Conservation (phyloP, 345 rosid genomes). For the Corchorus olitorius region DNA sequence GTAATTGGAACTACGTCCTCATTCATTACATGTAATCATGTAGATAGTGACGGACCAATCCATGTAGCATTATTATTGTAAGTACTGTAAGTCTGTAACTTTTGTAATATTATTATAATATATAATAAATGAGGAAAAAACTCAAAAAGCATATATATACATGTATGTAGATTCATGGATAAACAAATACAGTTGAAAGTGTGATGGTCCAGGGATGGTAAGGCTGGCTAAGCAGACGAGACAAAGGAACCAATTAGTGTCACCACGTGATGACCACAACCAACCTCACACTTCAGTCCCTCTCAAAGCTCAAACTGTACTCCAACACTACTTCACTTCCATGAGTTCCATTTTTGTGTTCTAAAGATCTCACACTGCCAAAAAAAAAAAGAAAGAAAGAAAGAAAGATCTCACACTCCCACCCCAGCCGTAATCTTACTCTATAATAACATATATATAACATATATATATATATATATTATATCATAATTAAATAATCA, state of each 20-base stretch:
- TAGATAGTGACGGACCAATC: not conserved
- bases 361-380: not conserved
- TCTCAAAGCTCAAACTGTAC: not conserved
- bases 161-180: no score
- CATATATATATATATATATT: no score
- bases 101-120: no score
- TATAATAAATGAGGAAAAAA: not conserved
- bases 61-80: no score
- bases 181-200: no score
- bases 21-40: not conserved
- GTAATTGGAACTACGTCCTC: not conserved
- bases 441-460: no score
- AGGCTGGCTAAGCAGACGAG: conserved; percentile 10
- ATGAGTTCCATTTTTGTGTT: not conserved
- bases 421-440: no score
- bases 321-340: no score
- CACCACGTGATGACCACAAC: conserved; percentile 15
- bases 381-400: no score
- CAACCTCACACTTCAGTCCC: not conserved
- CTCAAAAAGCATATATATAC: no score
- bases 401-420: not conserved
- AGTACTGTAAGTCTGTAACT: no score
- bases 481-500: no score
- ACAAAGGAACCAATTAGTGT: conserved; percentile 7
- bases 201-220: not conserved